Evolutionary conservation across 2,329 filamentous ascomycete species (phyloP), one percentile per base, ranked within the genome.

Genomic region (Fusarium sp.): DNA sequence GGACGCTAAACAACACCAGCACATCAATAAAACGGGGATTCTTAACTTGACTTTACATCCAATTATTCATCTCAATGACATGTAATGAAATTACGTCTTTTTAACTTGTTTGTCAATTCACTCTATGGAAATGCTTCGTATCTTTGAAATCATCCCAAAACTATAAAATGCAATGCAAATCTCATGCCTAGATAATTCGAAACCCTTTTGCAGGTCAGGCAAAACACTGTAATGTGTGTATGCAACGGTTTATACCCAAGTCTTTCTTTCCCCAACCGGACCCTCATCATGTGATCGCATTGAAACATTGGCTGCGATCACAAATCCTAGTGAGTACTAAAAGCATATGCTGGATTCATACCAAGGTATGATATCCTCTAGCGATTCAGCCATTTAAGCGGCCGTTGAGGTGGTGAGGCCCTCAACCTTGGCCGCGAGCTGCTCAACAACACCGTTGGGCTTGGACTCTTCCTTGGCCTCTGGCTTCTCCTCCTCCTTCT

Each of bases 391-490:
- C 60, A 50, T 38, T 63, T 47, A 74, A 42, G 64, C 62, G 35
- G 62, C 61, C 11, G 66, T 59, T 10, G 70, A 70, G 16, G 80
- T 80, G 29, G 78, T 80, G 11, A 82, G 78, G 62, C 79, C 73
- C 68, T 84, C 81, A 5, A 84, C 77, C 74, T 84, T 81, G 6
- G 79, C 77, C n/a, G 78, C 76, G 33, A 83, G 69, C 52, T 81
- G 79, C 16, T 80, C 78, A 40, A 82, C 74, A 9, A 81, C 75
- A 25, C 80, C 78, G 25, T 74, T 70, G 7, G 72, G 22, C 58
- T 69, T 59, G 11, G 57, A 13, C 22, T 70, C 71, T 35, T 76
- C 73, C 16, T 67, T 56, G 5, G 64, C 50, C 47, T 75, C 73
- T 25, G 54, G 50, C 10, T 56, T 68, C 38, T 65, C 52, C 35